A percentile compares a stretch with the other conserved stretches of the same genome.
Evolutionary conservation across 2,329 filamentous ascomycete genomes (phyloP).

Genomic region (Colletotrichum euphorbiae): DNA sequence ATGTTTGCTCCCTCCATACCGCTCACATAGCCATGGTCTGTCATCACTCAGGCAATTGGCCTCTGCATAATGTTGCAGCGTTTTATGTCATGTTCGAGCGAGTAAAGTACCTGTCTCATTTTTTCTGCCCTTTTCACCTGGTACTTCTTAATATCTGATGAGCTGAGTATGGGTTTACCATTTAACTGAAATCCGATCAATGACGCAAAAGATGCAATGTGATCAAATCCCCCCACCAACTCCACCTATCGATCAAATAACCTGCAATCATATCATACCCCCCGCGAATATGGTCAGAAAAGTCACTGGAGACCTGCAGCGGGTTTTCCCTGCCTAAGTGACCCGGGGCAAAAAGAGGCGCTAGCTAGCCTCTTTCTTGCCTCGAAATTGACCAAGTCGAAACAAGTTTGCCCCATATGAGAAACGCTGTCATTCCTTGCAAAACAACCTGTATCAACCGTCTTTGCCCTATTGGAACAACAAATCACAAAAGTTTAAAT

Average conservation of each 20-base stretch:
- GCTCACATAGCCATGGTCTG: neutral
- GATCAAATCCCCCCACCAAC: neutral
- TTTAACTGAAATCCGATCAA: neutral
- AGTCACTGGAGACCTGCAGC: constrained; percentile 21
- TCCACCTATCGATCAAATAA: neutral
- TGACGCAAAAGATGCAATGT: neutral
- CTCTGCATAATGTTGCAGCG: neutral
- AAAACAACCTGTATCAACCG: neutral
- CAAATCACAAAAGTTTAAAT: too few relatives aligned
- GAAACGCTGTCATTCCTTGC: neutral
- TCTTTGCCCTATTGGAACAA: too few relatives aligned
- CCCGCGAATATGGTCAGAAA: neutral
- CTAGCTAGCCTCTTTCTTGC: neutral
- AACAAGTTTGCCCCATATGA: neutral
- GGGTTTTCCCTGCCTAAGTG: neutral
- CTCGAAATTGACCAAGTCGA: neutral
- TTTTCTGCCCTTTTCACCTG: neutral
- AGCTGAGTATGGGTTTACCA: neutral
- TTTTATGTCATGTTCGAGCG: neutral
- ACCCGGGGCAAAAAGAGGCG: neutral
- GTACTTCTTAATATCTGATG: neutral
- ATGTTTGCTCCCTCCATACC: constrained; percentile 15
- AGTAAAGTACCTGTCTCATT: neutral
- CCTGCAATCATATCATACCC: neutral
- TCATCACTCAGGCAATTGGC: neutral